Percentiles rank a stretch among this genome's conserved stretches.
These are phyloP conservation scores for Abortiporus biennis DNA, from an alignment of 1,284 basidiomycete species.

Conservation along the genomic window DNA sequence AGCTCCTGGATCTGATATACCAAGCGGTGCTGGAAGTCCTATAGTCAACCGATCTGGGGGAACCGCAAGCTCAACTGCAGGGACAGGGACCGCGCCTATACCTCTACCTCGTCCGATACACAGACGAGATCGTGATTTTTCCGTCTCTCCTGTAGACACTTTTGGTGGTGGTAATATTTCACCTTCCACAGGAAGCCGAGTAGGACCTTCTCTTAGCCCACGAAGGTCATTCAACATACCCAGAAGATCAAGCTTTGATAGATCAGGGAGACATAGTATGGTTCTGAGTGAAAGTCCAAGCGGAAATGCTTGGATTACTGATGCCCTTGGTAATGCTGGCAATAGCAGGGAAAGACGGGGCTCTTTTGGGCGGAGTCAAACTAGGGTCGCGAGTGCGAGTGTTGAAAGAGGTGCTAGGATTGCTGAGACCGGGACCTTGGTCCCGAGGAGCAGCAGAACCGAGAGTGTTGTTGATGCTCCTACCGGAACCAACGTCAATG, in stretches of 20 bases:
- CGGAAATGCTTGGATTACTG: constrained; percentile 3
- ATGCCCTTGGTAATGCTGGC: constrained; percentile 2
- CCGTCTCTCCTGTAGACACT: constrained; percentile 10
- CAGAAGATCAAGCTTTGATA: constrained; percentile 4
- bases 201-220: constrained; percentile 10
- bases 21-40: constrained; percentile 2
- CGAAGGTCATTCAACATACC: constrained; percentile 11
- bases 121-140: constrained; percentile 5
- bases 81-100: too few relatives aligned
- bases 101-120: constrained; percentile 7
- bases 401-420: constrained; percentile 15
- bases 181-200: neutral
- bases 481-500: too few relatives aligned
- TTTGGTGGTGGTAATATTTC: neutral
- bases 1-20: constrained; percentile 4
- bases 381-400: too few relatives aligned
- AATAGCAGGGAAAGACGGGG: neutral
- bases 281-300: neutral
- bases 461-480: too few relatives aligned
- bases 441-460: too few relatives aligned
- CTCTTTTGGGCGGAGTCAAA: neutral
- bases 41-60: constrained; percentile 4
- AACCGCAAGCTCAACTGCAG: too few relatives aligned
- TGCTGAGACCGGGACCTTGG: constrained; percentile 17
- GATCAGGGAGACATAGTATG: neutral